Conservation (phyloP, 2,329 filamentous ascomycete genomes). For the Aspergillus bombycis region DNA sequence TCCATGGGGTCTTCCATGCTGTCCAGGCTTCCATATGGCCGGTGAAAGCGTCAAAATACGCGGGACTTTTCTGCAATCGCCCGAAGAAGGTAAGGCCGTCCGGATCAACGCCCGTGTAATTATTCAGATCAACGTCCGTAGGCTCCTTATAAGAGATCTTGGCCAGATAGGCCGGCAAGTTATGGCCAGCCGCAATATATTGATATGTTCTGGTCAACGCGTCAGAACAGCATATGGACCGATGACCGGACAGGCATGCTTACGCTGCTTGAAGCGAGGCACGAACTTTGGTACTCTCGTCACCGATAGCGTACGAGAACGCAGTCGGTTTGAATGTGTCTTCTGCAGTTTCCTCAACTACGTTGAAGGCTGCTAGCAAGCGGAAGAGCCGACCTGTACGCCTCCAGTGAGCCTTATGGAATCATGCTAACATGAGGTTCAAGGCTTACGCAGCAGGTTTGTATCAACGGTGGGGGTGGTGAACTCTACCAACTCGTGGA, state of each 20-base stretch:
- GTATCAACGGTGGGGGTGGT: slow-evolving; percentile 27
- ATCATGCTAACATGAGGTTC: background rate
- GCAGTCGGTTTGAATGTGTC: slow-evolving; percentile 36
- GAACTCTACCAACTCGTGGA: slow-evolving; percentile 32
- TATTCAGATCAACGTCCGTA: slow-evolving; percentile 28
- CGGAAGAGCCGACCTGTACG: slow-evolving; percentile 32
- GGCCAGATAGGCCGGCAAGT: slow-evolving; percentile 38
- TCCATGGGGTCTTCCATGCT: slow-evolving; percentile 39
- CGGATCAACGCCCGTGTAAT: slow-evolving; percentile 24
- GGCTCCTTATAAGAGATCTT: slow-evolving; percentile 40
- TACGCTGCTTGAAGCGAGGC: slow-evolving; percentile 36
- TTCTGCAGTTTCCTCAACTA: slow-evolving; percentile 34
- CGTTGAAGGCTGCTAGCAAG: slow-evolving; percentile 33
- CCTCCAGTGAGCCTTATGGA: background rate
- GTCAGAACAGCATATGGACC: background rate
- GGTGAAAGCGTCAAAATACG: slow-evolving; percentile 35
- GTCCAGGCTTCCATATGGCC: slow-evolving; percentile 42
- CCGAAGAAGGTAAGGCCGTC: slow-evolving; percentile 33
- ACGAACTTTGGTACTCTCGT: slow-evolving; percentile 33
- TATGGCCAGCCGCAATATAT: slow-evolving; percentile 32
- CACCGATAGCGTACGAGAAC: slow-evolving; percentile 36
- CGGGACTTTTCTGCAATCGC: slow-evolving; percentile 33
- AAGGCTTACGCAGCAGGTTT: slow-evolving; percentile 32
- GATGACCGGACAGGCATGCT: background rate
- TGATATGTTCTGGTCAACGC: slow-evolving; percentile 29